phyloP scores from a whole-genome alignment of 495 filamentous ascomycete genomes.

The Xylaria sp. region DNA sequence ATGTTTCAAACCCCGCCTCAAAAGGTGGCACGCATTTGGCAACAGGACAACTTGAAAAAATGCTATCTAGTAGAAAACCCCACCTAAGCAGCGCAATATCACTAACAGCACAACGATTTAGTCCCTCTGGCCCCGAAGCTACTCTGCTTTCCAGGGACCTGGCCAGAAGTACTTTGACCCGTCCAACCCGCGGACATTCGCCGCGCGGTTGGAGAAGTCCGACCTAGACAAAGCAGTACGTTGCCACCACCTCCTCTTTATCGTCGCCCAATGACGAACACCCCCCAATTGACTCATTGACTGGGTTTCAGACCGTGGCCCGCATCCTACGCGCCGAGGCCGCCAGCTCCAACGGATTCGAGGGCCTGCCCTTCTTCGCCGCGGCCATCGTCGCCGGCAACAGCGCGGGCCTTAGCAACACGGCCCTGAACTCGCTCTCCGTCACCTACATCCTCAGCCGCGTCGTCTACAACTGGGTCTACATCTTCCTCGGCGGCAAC shows the following conservation, averaged over 20 bases:
- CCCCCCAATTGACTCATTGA: too few species aligned
- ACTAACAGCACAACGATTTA: slow-evolving; percentile 21
- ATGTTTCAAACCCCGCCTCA: neutral
- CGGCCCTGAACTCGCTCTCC: slow-evolving; percentile 49
- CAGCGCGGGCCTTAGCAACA: slow-evolving; percentile 40
- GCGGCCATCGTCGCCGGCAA: slow-evolving; percentile 60
- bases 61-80: too few species aligned
- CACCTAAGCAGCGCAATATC: neutral
- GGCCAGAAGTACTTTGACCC: slow-evolving; percentile 40
- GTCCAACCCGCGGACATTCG: slow-evolving; percentile 43
- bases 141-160: slow-evolving; percentile 47
- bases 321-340: slow-evolving; percentile 57
- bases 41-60: neutral
- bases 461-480: slow-evolving; percentile 53
- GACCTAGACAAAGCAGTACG: slow-evolving; percentile 51
- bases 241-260: neutral
- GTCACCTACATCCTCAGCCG: slow-evolving; percentile 51
- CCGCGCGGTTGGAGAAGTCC: slow-evolving; percentile 46
- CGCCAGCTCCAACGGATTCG: slow-evolving; percentile 56
- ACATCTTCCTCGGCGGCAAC: slow-evolving; percentile 52
- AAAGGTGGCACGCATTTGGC: neutral
- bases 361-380: slow-evolving; percentile 58
- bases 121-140: slow-evolving; percentile 45
- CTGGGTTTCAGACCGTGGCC: slow-evolving; percentile 7
- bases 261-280: too few species aligned